Percentiles rank a stretch among this genome's conserved stretches.
phyloP scores from a whole-genome alignment of 73 alveolate species.

The Urostyla sp. region DNA sequence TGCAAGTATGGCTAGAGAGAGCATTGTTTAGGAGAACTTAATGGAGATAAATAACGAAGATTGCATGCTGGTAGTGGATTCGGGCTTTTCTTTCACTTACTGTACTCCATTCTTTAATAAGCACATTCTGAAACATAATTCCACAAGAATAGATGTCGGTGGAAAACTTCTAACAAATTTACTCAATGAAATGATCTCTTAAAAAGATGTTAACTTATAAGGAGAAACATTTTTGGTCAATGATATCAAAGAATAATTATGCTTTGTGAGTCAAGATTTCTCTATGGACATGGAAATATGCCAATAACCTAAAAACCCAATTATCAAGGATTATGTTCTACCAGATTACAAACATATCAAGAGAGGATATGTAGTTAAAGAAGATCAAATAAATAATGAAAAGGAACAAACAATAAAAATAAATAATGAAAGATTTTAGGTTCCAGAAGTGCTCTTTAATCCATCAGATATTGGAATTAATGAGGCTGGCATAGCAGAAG shows the following conservation, averaged over 20 bases:
- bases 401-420: constrained; percentile 42
- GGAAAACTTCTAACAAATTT: constrained; percentile 91
- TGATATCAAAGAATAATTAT: constrained; percentile 84
- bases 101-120: constrained; percentile 87
- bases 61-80: constrained; percentile 81
- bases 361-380: constrained; percentile 66
- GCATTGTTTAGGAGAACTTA: constrained; percentile 64
- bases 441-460: constrained; percentile 92
- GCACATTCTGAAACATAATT: constrained; percentile 79
- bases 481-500: constrained; percentile 93
- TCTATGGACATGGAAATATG: constrained; percentile 64
- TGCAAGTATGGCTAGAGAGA: constrained; percentile 73
- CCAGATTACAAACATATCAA: constrained; percentile 85
- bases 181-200: constrained; percentile 83
- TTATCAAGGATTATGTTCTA: constrained; percentile 74
- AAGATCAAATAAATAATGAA: constrained; percentile 18
- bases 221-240: constrained; percentile 85
- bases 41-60: constrained; percentile 26
- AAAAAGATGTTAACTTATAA: constrained; percentile 78
- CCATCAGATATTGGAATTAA: constrained; percentile 91
- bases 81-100: constrained; percentile 88
- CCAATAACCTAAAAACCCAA: constrained; percentile 43
- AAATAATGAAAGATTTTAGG: constrained; percentile 82
- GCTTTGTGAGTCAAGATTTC: constrained; percentile 83
- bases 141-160: constrained; percentile 88